A percentile compares a stretch with the other conserved stretches of the same genome.
Evolutionary conservation across 768 basidiomycete species (phyloP).

Genomic region (Lepiota brunneoincarnata): DNA sequence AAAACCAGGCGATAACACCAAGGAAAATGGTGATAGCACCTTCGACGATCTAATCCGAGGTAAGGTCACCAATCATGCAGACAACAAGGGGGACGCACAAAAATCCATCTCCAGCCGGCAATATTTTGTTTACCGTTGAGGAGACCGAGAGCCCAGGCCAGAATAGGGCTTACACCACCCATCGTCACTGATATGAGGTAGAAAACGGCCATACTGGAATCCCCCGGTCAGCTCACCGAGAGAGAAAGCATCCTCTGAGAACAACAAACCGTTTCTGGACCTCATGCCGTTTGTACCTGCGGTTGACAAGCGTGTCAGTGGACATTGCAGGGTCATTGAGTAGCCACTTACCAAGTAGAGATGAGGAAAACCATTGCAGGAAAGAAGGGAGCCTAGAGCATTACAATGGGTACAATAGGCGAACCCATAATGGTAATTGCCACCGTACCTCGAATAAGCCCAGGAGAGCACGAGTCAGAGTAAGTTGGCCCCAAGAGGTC

Average conservation of each 20-base stretch:
- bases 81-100: constrained; percentile 15
- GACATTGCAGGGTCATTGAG: background rate
- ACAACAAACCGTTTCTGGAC: constrained; percentile 25
- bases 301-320: background rate
- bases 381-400: constrained; percentile 40
- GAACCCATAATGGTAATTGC: background rate
- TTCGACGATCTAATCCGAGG: constrained; percentile 23
- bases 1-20: constrained; percentile 19
- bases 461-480: constrained; percentile 40
- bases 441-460: constrained; percentile 39
- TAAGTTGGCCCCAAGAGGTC: constrained; percentile 35
- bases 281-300: constrained; percentile 25
- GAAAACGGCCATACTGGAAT: constrained; percentile 21
- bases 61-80: background rate
- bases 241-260: background rate
- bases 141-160: constrained; percentile 22
- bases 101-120: constrained; percentile 28
- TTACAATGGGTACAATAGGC: background rate
- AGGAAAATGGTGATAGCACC: constrained; percentile 23
- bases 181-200: constrained; percentile 21
- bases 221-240: background rate
- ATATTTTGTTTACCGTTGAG: constrained; percentile 19
- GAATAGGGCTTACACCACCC: constrained; percentile 23
- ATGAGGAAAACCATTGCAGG: constrained; percentile 45
- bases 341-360: constrained; percentile 36